Base-by-base conservation (phyloP, 2,329 filamentous ascomycete species). In the Pseudogymnoascus sp. region DNA sequence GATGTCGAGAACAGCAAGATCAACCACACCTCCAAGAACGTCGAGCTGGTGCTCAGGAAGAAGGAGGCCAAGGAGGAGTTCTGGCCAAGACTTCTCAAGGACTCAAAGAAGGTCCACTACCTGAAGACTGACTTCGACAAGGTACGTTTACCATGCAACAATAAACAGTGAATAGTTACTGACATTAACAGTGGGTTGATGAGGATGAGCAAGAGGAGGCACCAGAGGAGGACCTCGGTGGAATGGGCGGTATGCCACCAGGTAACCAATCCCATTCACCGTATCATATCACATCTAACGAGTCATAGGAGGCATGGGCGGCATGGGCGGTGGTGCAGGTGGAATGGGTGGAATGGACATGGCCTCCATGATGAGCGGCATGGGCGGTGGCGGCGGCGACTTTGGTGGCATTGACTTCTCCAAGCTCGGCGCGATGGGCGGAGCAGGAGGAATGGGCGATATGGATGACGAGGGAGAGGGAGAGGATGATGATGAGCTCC, bases 71-170 rank as follows among this genome's bases (percentile, higher is more conserved):
- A 92, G 79, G 86, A 91, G 73, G 91, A 95, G 78, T 97, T 88
- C 85, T 99, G 95, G 95, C 93, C 93, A 67, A 87, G 95, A 68
- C 84, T 99, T 73, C 83, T 97, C 75, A 97, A 97, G 87, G 90
- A 93, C 65, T 77, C 81, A 70, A 88, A 91, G 83, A 96, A 91
- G 82, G 80, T 90, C 63, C 95, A 97, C 80, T 99, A 92, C 85
- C 79, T 99, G 73, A 96, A 96, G 88, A 97, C 95, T 68, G 89
- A 99, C 80, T 99, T 99, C 72, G 93, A 97, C 82, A 97, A 96
- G 89, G 86, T 88, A 75, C 65, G 82, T 70, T 26, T 38, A 13
- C 33, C 16, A 7, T 56, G 1, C 3, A 8, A 21, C n/a, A 33
- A 56, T 33, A 4, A n/a, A 29, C 29, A 2, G 29, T 33, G 50